Percentiles rank a stretch among this genome's conserved stretches.
Evolutionary conservation across 352 stramenopile species (phyloP).

Genomic region (Pilasporangium apinafurcum): DNA sequence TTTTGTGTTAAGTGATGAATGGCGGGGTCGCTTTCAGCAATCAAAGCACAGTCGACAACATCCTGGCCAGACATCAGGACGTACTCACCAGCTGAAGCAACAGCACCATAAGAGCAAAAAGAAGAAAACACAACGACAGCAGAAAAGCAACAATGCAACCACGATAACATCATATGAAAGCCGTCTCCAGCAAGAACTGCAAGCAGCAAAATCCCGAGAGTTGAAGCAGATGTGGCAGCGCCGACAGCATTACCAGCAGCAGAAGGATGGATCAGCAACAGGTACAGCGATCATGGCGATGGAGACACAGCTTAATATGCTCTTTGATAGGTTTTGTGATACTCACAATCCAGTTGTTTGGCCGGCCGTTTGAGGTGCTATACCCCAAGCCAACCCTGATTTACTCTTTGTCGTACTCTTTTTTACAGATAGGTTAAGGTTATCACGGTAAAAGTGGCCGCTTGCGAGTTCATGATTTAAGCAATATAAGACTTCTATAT

Average conservation of each 20-base stretch:
- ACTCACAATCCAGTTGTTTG: slow-evolving; percentile 47
- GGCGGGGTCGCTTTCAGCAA: slow-evolving; percentile 58
- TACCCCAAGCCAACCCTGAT: no score
- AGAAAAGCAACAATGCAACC: not conserved
- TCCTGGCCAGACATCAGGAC: slow-evolving; percentile 10
- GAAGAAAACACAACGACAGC: not conserved
- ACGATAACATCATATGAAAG: slow-evolving; percentile 8
- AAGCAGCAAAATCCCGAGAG: not conserved
- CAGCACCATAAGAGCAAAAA: slow-evolving; percentile 1
- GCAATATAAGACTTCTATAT: no score
- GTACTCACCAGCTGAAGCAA: not conserved
- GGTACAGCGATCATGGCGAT: slow-evolving; percentile 13
- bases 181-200: slow-evolving; percentile 1
- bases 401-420: no score
- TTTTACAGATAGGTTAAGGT: no score
- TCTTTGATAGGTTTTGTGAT: slow-evolving; percentile 68
- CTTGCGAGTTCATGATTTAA: no score
- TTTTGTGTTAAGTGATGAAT: slow-evolving; percentile 71
- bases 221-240: slow-evolving; percentile 2
- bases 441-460: no score
- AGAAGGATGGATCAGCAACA: slow-evolving; percentile 21
- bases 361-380: slow-evolving; percentile 35
- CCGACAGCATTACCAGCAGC: not conserved
- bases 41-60: no score
- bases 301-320: slow-evolving; percentile 42